phyloP scores from a whole-genome alignment of 163 green algal genomes.

The Volvox carteri region DNA sequence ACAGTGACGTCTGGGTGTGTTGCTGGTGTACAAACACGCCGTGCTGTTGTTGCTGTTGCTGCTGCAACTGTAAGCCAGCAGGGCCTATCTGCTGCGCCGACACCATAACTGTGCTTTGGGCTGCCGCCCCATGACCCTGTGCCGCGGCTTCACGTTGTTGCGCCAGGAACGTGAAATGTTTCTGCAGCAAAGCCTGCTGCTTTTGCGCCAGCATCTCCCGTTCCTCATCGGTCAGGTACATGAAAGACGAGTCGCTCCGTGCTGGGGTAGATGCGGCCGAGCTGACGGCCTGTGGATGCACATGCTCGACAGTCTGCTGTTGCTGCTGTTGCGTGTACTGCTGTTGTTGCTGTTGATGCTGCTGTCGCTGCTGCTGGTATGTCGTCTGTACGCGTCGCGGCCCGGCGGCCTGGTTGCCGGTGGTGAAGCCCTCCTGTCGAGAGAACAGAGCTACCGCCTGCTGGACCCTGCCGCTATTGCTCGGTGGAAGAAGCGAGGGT shows the following conservation, averaged over 20 bases:
- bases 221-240: conserved; percentile 17
- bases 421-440: conserved; percentile 25
- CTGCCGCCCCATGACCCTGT: not conserved
- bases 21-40: not conserved
- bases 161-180: conserved; percentile 1
- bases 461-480: conserved; percentile 32
- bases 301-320: not conserved
- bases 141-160: conserved; percentile 17
- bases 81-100: not conserved
- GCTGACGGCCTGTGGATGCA: not conserved
- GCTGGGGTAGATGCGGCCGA: not conserved
- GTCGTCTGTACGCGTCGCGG: not conserved
- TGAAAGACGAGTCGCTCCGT: not conserved
- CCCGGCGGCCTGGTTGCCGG: not conserved
- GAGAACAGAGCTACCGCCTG: conserved; percentile 33
- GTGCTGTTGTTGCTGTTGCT: not conserved
- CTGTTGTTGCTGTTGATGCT: not conserved
- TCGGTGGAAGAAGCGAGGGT: not conserved
- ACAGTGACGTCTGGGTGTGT: not conserved
- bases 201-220: not conserved
- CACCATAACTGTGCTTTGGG: not conserved
- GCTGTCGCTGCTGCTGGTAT: not conserved
- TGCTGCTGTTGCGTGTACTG: not conserved
- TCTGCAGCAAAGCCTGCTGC: conserved; percentile 19
- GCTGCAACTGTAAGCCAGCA: not conserved